Conservation (phyloP, 306 rosid genomes). For the Mucuna pruriens region DNA sequence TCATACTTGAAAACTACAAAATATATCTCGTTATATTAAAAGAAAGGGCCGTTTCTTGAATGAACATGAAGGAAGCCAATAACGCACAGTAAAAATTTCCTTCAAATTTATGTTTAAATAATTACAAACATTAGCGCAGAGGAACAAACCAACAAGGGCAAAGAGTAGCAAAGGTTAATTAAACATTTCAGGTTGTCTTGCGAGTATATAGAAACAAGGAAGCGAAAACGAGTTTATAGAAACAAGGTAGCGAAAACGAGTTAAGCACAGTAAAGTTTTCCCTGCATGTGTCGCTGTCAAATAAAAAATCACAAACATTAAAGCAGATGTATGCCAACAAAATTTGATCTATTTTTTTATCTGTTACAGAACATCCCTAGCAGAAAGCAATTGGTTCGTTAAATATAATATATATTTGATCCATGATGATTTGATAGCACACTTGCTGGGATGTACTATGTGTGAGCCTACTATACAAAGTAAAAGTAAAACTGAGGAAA, state of each 20-base stretch:
- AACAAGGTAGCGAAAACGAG: not conserved
- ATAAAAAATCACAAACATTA: slow-evolving; percentile 4
- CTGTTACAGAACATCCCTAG: not conserved
- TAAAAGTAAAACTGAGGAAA: slow-evolving; percentile 14
- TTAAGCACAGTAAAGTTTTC: not conserved
- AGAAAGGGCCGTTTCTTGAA: not conserved
- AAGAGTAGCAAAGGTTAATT: not conserved
- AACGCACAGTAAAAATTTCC: not conserved
- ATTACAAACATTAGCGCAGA: not conserved
- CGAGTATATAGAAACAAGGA: not conserved
- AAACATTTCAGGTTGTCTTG: not conserved
- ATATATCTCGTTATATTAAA: not conserved
- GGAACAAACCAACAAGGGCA: not conserved
- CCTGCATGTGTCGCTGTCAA: not conserved
- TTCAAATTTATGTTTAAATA: not conserved
- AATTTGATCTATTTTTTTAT: not conserved
- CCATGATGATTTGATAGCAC: slow-evolving; percentile 2
- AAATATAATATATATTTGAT: not conserved
- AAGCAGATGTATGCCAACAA: slow-evolving; percentile 10
- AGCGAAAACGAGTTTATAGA: not conserved
- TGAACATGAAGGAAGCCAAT: not conserved
- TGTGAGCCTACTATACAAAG: slow-evolving; percentile 34
- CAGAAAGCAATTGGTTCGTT: not conserved
- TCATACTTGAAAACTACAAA: not conserved
- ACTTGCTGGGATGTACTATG: slow-evolving; percentile 8